Conservation (phyloP, 1,139 yeast species). For the Lizanozyma gosingica region DNA sequence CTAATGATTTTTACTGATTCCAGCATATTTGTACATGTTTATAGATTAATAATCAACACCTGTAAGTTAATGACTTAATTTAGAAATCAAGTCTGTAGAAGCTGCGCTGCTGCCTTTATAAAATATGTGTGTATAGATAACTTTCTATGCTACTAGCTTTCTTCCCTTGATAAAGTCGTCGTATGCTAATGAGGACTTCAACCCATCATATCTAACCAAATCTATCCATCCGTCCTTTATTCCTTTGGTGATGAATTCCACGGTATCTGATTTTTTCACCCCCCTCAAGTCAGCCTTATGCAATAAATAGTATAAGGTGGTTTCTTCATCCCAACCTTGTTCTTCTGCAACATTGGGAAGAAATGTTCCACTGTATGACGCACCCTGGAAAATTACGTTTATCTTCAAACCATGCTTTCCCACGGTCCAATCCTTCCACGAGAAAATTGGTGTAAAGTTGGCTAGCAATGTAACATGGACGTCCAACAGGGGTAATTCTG, state of each 20-base stretch:
- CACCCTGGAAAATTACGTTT: conserved; percentile 27
- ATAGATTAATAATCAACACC: too few relatives aligned
- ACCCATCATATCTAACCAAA: conserved; percentile 31
- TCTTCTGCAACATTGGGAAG: conserved; percentile 89
- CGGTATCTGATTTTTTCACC: conserved; percentile 12
- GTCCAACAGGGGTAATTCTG: conserved; percentile 42
- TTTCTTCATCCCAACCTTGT: conserved; percentile 70
- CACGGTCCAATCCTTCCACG: conserved; percentile 64
- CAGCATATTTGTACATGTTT: too few relatives aligned
- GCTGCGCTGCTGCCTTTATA: too few relatives aligned
- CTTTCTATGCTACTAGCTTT: background rate
- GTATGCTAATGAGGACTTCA: conserved; percentile 20
- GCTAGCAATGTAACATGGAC: conserved; percentile 57
- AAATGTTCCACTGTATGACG: conserved; percentile 61
- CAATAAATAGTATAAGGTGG: conserved; percentile 64
- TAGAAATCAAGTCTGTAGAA: too few relatives aligned
- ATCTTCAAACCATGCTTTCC: conserved; percentile 80
- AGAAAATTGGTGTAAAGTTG: conserved; percentile 43
- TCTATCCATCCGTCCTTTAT: conserved; percentile 27
- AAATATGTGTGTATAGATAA: too few relatives aligned
- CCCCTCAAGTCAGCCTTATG: conserved; percentile 50
- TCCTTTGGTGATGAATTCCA: conserved; percentile 21
- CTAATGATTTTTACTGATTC: too few relatives aligned
- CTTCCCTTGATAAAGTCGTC: conserved; percentile 14
- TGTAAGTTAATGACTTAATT: too few relatives aligned